Evolutionary conservation across 805 yeast genomes (phyloP).

Genomic region (Wickerhamiella azyma): DNA sequence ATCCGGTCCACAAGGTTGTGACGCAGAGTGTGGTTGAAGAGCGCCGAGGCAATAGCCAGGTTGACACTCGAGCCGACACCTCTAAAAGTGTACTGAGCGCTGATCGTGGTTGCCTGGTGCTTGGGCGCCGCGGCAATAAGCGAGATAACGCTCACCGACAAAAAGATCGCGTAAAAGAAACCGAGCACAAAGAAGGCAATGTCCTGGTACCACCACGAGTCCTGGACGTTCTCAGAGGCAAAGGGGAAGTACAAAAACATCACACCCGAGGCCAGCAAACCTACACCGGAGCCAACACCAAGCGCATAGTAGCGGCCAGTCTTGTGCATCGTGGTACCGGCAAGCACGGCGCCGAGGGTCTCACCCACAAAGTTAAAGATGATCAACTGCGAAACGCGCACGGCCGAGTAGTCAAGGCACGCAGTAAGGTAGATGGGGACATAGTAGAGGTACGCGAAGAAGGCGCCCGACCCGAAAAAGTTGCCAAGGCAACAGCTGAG

Average conservation of each 20-base stretch:
- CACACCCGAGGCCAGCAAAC: constrained; percentile 36
- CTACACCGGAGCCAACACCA: constrained; percentile 30
- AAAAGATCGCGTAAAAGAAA: constrained; percentile 48
- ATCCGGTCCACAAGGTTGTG: constrained; percentile 13
- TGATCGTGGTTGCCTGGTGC: constrained; percentile 74
- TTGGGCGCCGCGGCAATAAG: constrained; percentile 57
- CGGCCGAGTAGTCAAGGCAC: constrained; percentile 47
- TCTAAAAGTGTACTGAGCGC: constrained; percentile 78
- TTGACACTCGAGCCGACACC: constrained; percentile 78
- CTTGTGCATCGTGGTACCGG: constrained; percentile 52
- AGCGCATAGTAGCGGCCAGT: constrained; percentile 53
- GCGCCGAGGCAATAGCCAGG: constrained; percentile 40
- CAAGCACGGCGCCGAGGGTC: constrained; percentile 48
- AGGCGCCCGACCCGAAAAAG: constrained; percentile 58
- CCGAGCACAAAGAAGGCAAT: constrained; percentile 36
- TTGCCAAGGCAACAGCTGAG: constrained; percentile 52
- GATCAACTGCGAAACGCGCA: constrained; percentile 58
- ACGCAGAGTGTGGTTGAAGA: background rate
- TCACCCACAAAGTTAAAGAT: constrained; percentile 49
- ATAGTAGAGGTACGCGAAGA: constrained; percentile 50
- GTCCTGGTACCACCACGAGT: constrained; percentile 40
- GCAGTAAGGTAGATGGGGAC: constrained; percentile 63
- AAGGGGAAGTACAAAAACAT: constrained; percentile 25
- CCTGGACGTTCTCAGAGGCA: constrained; percentile 40
- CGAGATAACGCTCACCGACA: constrained; percentile 61